A percentile compares a stretch with the other conserved stretches of the same genome.
phyloP scores from a whole-genome alignment of 805 yeast genomes.

The Blastobotrys mokoenaii region DNA sequence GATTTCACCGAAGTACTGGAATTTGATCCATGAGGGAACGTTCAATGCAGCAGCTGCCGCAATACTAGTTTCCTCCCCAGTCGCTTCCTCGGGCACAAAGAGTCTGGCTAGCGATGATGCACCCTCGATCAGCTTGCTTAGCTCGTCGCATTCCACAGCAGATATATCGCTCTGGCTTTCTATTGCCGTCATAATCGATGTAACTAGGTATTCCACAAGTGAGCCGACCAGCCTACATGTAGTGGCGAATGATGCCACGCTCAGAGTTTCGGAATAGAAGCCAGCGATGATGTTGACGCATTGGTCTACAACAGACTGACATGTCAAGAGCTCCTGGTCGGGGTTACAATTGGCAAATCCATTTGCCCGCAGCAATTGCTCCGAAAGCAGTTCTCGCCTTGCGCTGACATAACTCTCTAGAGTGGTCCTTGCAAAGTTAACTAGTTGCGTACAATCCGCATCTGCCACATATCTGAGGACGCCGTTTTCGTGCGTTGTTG shows the following conservation, averaged over 20 bases:
- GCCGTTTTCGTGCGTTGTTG: not conserved
- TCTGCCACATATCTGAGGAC: constrained; percentile 1
- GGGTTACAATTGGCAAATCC: constrained; percentile 16
- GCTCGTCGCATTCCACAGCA: constrained; percentile 21
- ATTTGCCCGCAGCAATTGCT: constrained; percentile 11
- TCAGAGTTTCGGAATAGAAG: constrained; percentile 10
- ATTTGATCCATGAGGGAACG: constrained; percentile 32
- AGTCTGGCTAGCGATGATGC: constrained; percentile 8
- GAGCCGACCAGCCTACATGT: constrained; percentile 13
- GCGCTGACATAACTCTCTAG: constrained; percentile 6
- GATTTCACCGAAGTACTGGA: constrained; percentile 27
- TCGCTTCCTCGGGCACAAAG: constrained; percentile 5
- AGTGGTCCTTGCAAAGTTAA: constrained; percentile 8
- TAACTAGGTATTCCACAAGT: constrained; percentile 22
- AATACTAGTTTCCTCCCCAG: not conserved
- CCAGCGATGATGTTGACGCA: constrained; percentile 8
- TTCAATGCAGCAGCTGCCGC: constrained; percentile 18
- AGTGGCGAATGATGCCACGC: constrained; percentile 9
- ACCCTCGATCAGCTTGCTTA: constrained; percentile 12
- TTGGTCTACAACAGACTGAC: constrained; percentile 15
- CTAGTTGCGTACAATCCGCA: constrained; percentile 4
- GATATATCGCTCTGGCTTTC: constrained; percentile 24
- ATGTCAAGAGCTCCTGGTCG: constrained; percentile 9
- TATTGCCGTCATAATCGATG: constrained; percentile 15
- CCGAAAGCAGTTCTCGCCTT: constrained; percentile 3